These are phyloP conservation scores for Hysterium pulicare DNA, from an alignment of 2,329 filamentous ascomycete species.

Conservation along the genomic window DNA sequence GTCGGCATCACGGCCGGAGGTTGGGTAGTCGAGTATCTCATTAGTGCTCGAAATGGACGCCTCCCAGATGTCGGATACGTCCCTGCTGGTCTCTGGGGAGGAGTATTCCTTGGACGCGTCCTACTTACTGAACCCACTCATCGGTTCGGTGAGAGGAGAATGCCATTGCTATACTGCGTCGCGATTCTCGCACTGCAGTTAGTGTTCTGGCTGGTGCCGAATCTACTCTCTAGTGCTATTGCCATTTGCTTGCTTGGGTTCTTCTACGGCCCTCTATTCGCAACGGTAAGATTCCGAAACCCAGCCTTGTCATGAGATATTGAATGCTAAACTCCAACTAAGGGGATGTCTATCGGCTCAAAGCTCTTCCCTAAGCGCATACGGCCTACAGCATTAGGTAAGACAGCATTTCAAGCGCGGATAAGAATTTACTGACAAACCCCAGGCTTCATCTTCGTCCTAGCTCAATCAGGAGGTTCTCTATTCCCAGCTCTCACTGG, in stretches of 20 bases:
- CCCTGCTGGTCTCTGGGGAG: constrained; percentile 58
- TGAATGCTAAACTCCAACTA: no score
- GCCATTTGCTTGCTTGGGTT: constrained; percentile 56
- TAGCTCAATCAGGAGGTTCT: constrained; percentile 55
- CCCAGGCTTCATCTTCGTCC: constrained; percentile 53
- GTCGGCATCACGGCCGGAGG: constrained; percentile 55
- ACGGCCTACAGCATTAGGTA: constrained; percentile 48
- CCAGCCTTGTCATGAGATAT: background rate
- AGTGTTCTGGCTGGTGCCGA: constrained; percentile 57
- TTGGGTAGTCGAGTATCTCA: constrained; percentile 65
- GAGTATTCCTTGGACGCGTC: constrained; percentile 55
- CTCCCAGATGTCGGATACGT: constrained; percentile 60
- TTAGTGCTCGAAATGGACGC: constrained; percentile 56
- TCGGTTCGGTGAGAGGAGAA: constrained; percentile 55
- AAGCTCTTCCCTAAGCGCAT: constrained; percentile 51
- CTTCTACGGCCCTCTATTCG: constrained; percentile 58
- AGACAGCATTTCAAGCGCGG: constrained; percentile 7
- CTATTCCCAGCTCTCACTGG: constrained; percentile 57
- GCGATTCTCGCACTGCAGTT: constrained; percentile 55
- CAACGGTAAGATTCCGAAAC: constrained; percentile 41
- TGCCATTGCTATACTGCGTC: constrained; percentile 55
- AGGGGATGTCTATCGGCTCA: constrained; percentile 54
- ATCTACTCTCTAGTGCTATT: constrained; percentile 50
- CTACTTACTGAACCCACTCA: constrained; percentile 59
- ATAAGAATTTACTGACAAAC: constrained; percentile 1